Base-by-base conservation (phyloP, 192 early-diverging fungal genomes). In the Coemansia sp. region DNA sequence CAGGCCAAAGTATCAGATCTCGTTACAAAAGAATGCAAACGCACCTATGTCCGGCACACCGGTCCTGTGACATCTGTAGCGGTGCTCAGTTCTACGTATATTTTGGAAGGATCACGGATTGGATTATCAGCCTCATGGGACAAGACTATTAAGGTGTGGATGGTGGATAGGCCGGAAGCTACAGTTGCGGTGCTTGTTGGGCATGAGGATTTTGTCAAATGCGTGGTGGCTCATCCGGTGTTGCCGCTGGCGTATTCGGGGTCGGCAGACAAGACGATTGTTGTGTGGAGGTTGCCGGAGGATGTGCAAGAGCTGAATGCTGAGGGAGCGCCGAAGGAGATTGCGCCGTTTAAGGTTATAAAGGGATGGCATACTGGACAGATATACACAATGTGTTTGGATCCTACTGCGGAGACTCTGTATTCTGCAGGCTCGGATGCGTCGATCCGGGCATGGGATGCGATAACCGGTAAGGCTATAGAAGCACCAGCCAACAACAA, bases 201-300 rank as follows among this genome's bases (percentile, higher is more conserved):
- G 0, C 96, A 99, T 72, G 72, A 87, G 4, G 96, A 99, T 75
- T 97, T 99, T 78, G 87, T 99, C 50, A 99, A 99, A 66, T 85
- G 80, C 25, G 61, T 99, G 11, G 72, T 73, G 32, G 67, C 83
- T 17, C 79, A 61, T 72, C 59, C 69, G 66, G 25, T 64, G 69
- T 42, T 78, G 56, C 58, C 75, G 55, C 64, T 75, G 5, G 68
- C 90, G 7, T 91, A 88, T 38, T 85, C 92, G 11, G 92, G 88
- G 12, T 96, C 95, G 4, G 90, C 93, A 4, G 96, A 99, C 76
- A 83, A 81, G 7, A 84, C 86, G 10, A 72, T 83, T 29, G 71
- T 71, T 65, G 29, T 67, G 14, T 83, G 80, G 80, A 63, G 48
- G 34, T 63, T 83, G 8, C 80, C 80, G 2, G 67, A 69, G 10